phyloP scores from a whole-genome alignment of 2,329 filamentous ascomycete species.

The Aspergillus oerlinghausenensis region DNA sequence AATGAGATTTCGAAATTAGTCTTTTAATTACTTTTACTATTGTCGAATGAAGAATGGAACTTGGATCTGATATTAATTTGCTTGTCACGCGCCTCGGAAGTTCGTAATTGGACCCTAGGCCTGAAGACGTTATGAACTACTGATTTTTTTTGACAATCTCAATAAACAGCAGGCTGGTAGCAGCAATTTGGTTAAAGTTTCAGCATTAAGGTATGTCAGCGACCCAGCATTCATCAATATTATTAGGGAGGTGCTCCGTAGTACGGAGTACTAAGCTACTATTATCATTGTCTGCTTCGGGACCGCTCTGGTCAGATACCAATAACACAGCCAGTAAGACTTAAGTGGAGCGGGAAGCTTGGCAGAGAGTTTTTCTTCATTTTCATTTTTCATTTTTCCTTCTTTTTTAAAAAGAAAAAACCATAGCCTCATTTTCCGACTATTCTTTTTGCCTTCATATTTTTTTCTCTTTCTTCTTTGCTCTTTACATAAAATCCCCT shows the following conservation, averaged over 20 bases:
- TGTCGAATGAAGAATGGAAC: too few relatives aligned
- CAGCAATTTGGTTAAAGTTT: not conserved
- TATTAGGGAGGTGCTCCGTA: too few relatives aligned
- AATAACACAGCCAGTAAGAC: too few relatives aligned
- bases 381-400: not conserved
- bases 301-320: not conserved
- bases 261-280: too few relatives aligned
- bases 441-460: not conserved
- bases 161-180: not conserved
- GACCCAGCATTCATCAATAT: too few relatives aligned
- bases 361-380: not conserved
- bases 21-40: not conserved
- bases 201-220: not conserved
- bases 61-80: too few relatives aligned
- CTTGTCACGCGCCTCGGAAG: too few relatives aligned
- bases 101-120: too few relatives aligned
- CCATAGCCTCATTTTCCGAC: not conserved
- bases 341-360: not conserved
- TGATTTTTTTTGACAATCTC: not conserved
- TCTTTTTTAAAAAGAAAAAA: too few relatives aligned
- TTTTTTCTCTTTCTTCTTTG: not conserved
- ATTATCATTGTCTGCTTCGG: not conserved
- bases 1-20: not conserved
- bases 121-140: too few relatives aligned
- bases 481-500: not conserved